Evolutionary conservation across 2,329 filamentous ascomycete genomes (phyloP).

Genomic region (Karstenula rhodostoma): DNA sequence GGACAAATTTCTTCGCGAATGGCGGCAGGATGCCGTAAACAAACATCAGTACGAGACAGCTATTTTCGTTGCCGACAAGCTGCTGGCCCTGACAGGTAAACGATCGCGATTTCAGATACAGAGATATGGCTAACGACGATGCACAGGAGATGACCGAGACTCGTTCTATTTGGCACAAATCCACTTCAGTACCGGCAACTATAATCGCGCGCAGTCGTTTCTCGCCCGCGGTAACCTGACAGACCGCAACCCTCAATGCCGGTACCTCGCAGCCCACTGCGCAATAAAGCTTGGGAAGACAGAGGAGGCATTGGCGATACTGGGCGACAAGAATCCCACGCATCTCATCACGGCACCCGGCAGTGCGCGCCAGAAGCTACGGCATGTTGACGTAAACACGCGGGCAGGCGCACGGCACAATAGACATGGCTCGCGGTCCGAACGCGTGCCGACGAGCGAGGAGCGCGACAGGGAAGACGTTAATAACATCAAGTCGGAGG

Average conservation of each 20-base stretch:
- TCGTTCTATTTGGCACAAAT: constrained; percentile 98
- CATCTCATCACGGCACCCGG: constrained; percentile 78
- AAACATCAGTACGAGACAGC: constrained; percentile 96
- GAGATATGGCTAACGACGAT: constrained; percentile 21
- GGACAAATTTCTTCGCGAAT: constrained; percentile 92
- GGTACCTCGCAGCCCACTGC: constrained; percentile 93
- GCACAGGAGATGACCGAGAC: constrained; percentile 85
- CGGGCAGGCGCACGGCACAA: constrained; percentile 56
- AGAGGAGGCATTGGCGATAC: constrained; percentile 83
- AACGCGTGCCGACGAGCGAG: constrained; percentile 66
- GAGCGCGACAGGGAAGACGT: constrained; percentile 73
- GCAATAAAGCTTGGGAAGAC: constrained; percentile 90
- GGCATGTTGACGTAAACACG: constrained; percentile 66
- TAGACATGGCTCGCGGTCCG: constrained; percentile 57
- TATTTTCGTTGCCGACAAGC: constrained; percentile 96
- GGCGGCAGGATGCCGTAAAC: constrained; percentile 94
- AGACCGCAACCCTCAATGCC: constrained; percentile 81
- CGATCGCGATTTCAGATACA: constrained; percentile 18
- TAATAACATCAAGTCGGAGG: constrained; percentile 84
- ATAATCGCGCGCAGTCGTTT: constrained; percentile 87
- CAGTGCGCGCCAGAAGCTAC: constrained; percentile 74
- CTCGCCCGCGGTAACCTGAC: constrained; percentile 85
- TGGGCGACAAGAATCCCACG: constrained; percentile 93
- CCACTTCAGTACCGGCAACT: constrained; percentile 94
- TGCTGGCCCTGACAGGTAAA: constrained; percentile 90